Percentiles rank a stretch among this genome's conserved stretches.
Conservation (phyloP, 1,284 basidiomycete species). For the Pyrrhoderma noxium region DNA sequence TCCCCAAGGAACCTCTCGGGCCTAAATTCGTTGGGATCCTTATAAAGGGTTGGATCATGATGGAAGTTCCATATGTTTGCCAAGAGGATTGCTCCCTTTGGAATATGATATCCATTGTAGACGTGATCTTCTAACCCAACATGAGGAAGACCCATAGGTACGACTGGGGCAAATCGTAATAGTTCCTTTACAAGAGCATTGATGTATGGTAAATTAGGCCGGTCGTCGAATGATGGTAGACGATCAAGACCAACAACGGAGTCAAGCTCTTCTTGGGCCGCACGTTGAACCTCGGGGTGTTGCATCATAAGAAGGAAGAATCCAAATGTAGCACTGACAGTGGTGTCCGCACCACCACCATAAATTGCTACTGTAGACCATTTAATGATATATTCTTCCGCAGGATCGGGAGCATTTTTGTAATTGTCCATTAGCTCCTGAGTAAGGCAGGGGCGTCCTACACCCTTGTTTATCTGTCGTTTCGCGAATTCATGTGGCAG, state of each 20-base stretch:
- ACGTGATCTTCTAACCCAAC: slow-evolving; percentile 18
- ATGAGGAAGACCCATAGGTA: slow-evolving; percentile 21
- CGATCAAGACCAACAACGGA: slow-evolving; percentile 21
- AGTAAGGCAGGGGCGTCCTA: slow-evolving; percentile 11
- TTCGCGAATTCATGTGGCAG: slow-evolving; percentile 15
- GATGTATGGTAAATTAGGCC: slow-evolving; percentile 23
- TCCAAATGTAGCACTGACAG: slow-evolving; percentile 16
- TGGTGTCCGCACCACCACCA: slow-evolving; percentile 19
- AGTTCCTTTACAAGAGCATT: slow-evolving; percentile 25
- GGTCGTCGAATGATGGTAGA: slow-evolving; percentile 25
- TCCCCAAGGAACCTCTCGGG: slow-evolving; percentile 21
- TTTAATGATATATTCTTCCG: slow-evolving; percentile 18
- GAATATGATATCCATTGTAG: slow-evolving; percentile 20
- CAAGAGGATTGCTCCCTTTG: slow-evolving; percentile 19
- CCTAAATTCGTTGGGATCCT: slow-evolving; percentile 19
- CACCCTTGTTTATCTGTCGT: slow-evolving; percentile 11
- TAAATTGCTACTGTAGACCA: slow-evolving; percentile 19
- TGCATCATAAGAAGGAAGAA: slow-evolving; percentile 21
- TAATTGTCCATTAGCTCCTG: slow-evolving; percentile 7
- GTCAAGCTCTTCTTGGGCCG: slow-evolving; percentile 26
- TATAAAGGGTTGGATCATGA: slow-evolving; percentile 18
- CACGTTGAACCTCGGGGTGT: slow-evolving; percentile 21
- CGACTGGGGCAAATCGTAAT: slow-evolving; percentile 23
- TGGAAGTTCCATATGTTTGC: slow-evolving; percentile 18
- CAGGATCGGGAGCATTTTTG: slow-evolving; percentile 6